A percentile compares a stretch with the other conserved stretches of the same genome.
These are phyloP conservation scores for Capsicum chinense DNA, from an alignment of 257 asterid genomes.

Conservation along the genomic window DNA sequence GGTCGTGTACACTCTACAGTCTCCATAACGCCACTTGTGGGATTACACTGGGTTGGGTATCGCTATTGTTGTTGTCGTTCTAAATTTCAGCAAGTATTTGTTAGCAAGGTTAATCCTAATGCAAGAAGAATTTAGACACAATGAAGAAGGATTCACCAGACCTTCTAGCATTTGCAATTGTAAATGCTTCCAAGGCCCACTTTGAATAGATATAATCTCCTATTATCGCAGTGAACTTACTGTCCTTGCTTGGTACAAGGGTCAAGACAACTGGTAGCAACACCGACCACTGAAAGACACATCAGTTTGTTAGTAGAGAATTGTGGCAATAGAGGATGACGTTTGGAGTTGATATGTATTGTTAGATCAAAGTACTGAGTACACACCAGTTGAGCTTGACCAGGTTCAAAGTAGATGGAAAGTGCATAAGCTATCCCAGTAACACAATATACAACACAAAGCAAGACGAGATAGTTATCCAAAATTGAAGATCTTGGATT, in stretches of 20 bases:
- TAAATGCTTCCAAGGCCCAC: constrained; percentile 95
- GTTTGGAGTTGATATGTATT: background rate
- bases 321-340: constrained; percentile 5
- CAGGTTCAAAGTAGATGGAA: constrained; percentile 88
- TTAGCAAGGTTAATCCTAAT: background rate
- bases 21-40: background rate
- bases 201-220: constrained; percentile 69
- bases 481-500: constrained; percentile 84
- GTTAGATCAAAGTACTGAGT: constrained; percentile 26
- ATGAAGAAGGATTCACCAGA: constrained; percentile 32
- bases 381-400: constrained; percentile 89
- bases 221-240: constrained; percentile 49
- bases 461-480: constrained; percentile 74
- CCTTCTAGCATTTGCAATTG: constrained; percentile 83
- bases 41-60: background rate
- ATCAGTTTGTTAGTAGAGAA: constrained; percentile 18
- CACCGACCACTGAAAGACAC: constrained; percentile 70
- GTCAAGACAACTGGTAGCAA: constrained; percentile 90
- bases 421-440: constrained; percentile 93
- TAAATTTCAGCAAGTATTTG: background rate
- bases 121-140: background rate
- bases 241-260: constrained; percentile 73
- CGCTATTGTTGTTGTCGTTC: background rate
- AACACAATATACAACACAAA: constrained; percentile 91
- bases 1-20: background rate